phyloP scores from a whole-genome alignment of 495 filamentous ascomycete species.

The Umbilicaria muhlenbergii region DNA sequence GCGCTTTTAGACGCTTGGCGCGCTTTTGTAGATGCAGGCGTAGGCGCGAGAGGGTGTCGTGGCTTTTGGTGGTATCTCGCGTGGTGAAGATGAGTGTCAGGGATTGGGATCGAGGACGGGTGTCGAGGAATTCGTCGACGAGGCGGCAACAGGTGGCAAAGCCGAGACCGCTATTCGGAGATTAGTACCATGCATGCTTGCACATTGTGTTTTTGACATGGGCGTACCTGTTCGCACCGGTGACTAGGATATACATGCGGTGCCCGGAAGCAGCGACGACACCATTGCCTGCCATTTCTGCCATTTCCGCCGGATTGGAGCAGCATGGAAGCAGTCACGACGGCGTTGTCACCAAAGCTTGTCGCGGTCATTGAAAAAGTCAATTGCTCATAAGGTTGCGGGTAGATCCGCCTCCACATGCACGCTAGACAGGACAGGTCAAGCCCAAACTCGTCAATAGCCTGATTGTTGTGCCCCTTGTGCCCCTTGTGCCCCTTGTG shows the following conservation, averaged over 20 bases:
- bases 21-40: slow-evolving; percentile 22
- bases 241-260: slow-evolving; percentile 26
- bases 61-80: slow-evolving; percentile 28
- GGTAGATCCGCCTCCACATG: no score
- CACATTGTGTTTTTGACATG: background rate
- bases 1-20: slow-evolving; percentile 5
- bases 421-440: no score
- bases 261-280: background rate
- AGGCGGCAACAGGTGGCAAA: slow-evolving; percentile 74
- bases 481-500: no score
- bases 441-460: no score
- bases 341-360: no score
- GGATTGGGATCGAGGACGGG: slow-evolving; percentile 42
- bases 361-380: no score
- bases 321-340: no score
- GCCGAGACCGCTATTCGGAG: slow-evolving; percentile 59
- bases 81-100: slow-evolving; percentile 39
- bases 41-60: slow-evolving; percentile 25
- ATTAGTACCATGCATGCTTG: background rate
- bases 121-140: slow-evolving; percentile 74
- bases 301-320: no score
- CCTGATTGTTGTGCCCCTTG: no score
- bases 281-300: no score
- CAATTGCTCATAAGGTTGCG: no score
- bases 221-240: slow-evolving; percentile 34